Base-by-base conservation (phyloP, 2,329 filamentous ascomycete species). In the Xylariaceae sp. region DNA sequence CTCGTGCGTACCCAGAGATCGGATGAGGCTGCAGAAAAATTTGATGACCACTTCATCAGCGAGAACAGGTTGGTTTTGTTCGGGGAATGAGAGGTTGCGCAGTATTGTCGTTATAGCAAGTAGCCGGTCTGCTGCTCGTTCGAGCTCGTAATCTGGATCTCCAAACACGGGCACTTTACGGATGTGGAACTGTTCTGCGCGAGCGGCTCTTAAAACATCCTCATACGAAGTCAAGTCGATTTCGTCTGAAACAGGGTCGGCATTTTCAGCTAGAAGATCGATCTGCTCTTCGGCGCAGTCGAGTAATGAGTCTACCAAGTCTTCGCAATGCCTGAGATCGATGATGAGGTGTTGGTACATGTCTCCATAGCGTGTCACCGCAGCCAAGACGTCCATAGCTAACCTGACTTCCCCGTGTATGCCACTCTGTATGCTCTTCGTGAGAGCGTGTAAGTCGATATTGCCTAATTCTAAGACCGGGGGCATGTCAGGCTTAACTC, bases 21-120 rank as follows among this genome's bases (percentile, higher is more conserved):
- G 84, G 61, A 98, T 92, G 3, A 93, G 85, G 41, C 87, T 87
- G 56, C 91, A 92, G 7, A 97, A 78, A 68, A 97, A 92, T 65
- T 90, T 92, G 68, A 97, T 82, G 16, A 97, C 87, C 5, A 84
- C 76, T 49, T 92, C 83, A 52, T 92, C 89, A 1, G 91, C 90
- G 9, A 99, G 82, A 0, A 87, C 76, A 3, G 75, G 74, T 65
- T 95, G 91, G 65, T 97, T 98, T 24, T 53, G 76, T 71, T 85
- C 75, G 83, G 89, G 71, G 73, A 96, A 97, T 0, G 95, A 98
- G 14, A 97, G 82, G 66, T 99, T 99, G 57, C 95, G 89, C 43
- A 99, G 76, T 54, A 97, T 93, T 0, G 92, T 96, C 1, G 92
- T 96, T 63, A 98, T 89, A 69, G 92, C 96, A 53, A 98, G 87